phyloP scores from a whole-genome alignment of 2,329 filamentous ascomycete genomes.

The Beauveria asiatica region DNA sequence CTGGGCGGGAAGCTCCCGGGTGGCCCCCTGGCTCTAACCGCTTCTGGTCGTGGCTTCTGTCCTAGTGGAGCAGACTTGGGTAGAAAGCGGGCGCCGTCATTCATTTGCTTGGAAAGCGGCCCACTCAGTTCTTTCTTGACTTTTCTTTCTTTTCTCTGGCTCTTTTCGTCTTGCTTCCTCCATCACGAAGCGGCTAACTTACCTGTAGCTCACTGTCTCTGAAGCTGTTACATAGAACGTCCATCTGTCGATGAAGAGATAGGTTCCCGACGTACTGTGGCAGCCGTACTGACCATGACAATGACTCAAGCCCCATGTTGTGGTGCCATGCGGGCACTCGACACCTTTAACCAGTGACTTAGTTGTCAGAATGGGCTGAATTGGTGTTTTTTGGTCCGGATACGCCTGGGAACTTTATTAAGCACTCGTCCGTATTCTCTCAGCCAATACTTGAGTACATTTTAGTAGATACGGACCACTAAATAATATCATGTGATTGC shows the following conservation, averaged over 20 bases:
- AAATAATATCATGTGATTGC: too few relatives aligned
- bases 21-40: slow-evolving; percentile 1
- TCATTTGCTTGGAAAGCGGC: background rate
- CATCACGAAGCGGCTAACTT: background rate
- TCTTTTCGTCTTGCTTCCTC: background rate
- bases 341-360: background rate
- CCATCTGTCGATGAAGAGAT: too few relatives aligned
- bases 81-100: slow-evolving; percentile 6
- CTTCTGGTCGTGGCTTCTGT: background rate
- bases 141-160: background rate
- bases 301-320: too few relatives aligned
- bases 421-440: too few relatives aligned
- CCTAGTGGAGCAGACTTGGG: background rate
- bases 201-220: background rate
- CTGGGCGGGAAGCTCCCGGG: slow-evolving; percentile 1
- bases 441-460: too few relatives aligned
- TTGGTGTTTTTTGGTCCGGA: background rate
- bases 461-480: background rate
- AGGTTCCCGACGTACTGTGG: too few relatives aligned
- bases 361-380: background rate
- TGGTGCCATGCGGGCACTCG: background rate
- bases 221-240: background rate
- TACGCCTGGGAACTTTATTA: background rate
- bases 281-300: too few relatives aligned
- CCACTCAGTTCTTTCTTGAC: background rate